phyloP scores from a whole-genome alignment of 176 grass and related monocot genomes.

The Raddia distichophylla region DNA sequence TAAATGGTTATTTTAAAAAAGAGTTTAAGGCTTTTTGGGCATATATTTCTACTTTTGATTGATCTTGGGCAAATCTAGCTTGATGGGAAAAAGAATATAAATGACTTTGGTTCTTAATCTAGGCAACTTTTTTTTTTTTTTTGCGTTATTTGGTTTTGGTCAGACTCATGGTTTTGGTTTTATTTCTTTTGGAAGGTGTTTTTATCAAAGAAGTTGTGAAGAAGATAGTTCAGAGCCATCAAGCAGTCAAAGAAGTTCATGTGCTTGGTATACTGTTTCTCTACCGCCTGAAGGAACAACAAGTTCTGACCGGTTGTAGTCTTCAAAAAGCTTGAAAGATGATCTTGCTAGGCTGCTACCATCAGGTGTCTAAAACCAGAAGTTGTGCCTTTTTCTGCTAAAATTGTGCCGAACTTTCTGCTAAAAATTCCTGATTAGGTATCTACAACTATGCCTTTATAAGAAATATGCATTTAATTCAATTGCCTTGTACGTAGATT shows the following conservation, averaged over 20 bases:
- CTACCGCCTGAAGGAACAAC: constrained; percentile 51
- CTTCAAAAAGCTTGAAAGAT: constrained; percentile 53
- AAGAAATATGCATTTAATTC: no score
- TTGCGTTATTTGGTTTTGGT: neutral
- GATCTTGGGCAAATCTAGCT: neutral
- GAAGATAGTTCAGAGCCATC: constrained; percentile 45
- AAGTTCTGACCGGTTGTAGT: constrained; percentile 36
- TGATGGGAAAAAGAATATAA: no score
- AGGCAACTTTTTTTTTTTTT: no score
- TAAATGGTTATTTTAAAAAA: neutral
- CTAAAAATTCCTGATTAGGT: no score
- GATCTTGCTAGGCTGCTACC: constrained; percentile 39
- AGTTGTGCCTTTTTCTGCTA: no score
- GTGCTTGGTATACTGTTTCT: constrained; percentile 48
- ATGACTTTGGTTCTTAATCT: neutral
- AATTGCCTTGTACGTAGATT: no score
- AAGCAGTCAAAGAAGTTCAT: constrained; percentile 52
- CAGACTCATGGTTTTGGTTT: constrained; percentile 20
- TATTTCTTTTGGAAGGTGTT: constrained; percentile 45
- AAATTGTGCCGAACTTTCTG: no score
- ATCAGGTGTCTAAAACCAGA: constrained; percentile 41
- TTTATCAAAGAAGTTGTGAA: constrained; percentile 91
- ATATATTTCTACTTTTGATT: constrained; percentile 18
- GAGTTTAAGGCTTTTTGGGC: neutral
- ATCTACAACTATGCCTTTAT: no score